A percentile compares a stretch with the other conserved stretches of the same genome.
These are phyloP conservation scores for Quercus cerris DNA, from an alignment of 306 rosid species.

Conservation along the genomic window DNA sequence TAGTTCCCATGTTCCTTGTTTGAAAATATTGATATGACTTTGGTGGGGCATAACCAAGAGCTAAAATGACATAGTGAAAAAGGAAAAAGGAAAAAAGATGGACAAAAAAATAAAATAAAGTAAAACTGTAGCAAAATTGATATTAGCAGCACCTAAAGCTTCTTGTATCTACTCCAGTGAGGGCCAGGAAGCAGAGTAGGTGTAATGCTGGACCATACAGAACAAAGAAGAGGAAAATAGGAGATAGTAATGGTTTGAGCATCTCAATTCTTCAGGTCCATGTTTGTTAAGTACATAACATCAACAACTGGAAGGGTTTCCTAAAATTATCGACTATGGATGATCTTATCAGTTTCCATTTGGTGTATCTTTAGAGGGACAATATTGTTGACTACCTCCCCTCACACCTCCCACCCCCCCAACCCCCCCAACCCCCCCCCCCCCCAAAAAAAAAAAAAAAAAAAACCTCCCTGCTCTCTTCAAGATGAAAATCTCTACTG, in stretches of 20 bases:
- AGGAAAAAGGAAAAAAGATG: neutral
- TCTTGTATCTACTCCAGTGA: neutral
- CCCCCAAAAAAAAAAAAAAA: too few relatives aligned
- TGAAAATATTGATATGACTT: neutral
- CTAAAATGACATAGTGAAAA: neutral
- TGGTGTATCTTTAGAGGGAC: neutral
- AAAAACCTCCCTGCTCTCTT: neutral
- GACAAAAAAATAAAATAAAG: neutral
- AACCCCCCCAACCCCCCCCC: too few relatives aligned
- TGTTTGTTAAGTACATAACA: neutral
- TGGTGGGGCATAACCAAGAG: neutral
- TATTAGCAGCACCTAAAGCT: neutral
- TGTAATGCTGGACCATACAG: neutral
- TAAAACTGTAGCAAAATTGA: neutral
- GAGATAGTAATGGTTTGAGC: neutral
- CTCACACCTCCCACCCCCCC: too few relatives aligned
- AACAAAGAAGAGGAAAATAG: neutral
- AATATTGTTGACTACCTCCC: neutral
- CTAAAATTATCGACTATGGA: neutral
- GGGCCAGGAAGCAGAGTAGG: neutral
- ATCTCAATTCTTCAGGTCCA: neutral
- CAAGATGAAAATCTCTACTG: neutral
- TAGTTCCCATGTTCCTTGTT: neutral
- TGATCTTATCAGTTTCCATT: neutral
- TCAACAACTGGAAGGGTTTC: neutral